These are phyloP conservation scores for Penicillium cosmopolitanum DNA, from an alignment of 495 filamentous ascomycete genomes.

Conservation along the genomic window DNA sequence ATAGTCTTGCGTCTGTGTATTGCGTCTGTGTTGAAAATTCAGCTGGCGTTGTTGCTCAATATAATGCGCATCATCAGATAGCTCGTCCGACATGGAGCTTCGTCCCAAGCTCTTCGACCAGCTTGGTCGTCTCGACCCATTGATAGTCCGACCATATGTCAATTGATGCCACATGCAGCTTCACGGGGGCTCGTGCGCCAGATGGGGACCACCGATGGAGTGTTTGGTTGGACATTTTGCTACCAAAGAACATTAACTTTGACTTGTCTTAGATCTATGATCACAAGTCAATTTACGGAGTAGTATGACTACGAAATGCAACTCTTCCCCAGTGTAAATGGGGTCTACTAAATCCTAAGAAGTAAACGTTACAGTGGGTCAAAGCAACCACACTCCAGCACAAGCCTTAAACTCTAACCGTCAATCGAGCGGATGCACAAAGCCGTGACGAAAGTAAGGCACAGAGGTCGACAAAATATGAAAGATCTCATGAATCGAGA, in stretches of 20 bases:
- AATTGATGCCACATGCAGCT: no score
- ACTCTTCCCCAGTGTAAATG: not conserved
- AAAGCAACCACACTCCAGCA: slow-evolving; percentile 1
- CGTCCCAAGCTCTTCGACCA: no score
- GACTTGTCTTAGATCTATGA: not conserved
- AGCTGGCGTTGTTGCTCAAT: no score
- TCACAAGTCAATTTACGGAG: slow-evolving; percentile 2
- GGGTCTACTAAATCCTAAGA: not conserved
- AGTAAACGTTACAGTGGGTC: not conserved
- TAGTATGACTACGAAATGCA: not conserved
- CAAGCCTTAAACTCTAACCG: not conserved
- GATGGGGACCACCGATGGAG: no score
- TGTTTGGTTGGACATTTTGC: no score
- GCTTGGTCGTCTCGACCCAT: no score
- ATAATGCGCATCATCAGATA: no score
- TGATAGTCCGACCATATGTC: no score
- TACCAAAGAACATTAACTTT: not conserved
- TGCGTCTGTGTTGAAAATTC: no score
- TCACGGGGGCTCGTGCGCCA: no score
- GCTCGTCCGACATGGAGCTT: no score
- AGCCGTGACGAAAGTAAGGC: not conserved
- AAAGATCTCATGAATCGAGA: not conserved
- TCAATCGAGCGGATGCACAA: not conserved
- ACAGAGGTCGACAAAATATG: not conserved
- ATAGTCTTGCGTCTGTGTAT: no score